Evolutionary conservation across 1,284 basidiomycete species (phyloP), one percentile per base, ranked within the genome.

Genomic region (Cystobasidium pallidum): DNA sequence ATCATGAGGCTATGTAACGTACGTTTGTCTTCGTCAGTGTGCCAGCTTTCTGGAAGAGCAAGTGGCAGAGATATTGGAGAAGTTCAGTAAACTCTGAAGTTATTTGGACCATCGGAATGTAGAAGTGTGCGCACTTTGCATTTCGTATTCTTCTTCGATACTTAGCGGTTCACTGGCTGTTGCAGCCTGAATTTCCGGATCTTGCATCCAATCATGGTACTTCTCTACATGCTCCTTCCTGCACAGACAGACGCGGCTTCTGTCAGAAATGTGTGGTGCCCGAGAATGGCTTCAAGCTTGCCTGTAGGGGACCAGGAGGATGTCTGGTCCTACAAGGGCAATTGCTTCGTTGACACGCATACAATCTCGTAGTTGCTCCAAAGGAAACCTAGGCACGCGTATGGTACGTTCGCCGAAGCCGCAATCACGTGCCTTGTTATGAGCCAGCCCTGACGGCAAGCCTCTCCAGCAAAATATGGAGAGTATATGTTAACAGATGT

Each of bases 151-250:
- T 79, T 95, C 87, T 66, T 91, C 88, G 11, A 94, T 82, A 0
- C 85, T 86, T 45, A 98, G 84, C 6, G 89, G 88, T 78, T 96
- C 93, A 68, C 91, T 93, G 0, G 94, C 93, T 0, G 93, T 98
- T 39, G 89, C 84, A 74, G 88, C 85, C 62, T 89, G 86, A 62
- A 98, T 83, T 75, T 88, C 86, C 17, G 86, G 85, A 79, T 87
- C 86, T 58, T 86, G 84, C 94, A 98, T 96, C 94, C 94, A 98
- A 77, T 86, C 84, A 80, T 96, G 89, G 78, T 97, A 97, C 13
- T 52, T 58, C 13, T 61, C 68, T 2, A 78, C 76, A 66, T 77
- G 77, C 66, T 76, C 65, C 15, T 57, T 70, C 49, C 72, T 57
- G 54, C 28, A 36, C 10, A 13, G 54, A 51, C 17, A 54, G 21